Conservation (phyloP, 208 protist genomes). For the Trypanosoma boissoni region DNA sequence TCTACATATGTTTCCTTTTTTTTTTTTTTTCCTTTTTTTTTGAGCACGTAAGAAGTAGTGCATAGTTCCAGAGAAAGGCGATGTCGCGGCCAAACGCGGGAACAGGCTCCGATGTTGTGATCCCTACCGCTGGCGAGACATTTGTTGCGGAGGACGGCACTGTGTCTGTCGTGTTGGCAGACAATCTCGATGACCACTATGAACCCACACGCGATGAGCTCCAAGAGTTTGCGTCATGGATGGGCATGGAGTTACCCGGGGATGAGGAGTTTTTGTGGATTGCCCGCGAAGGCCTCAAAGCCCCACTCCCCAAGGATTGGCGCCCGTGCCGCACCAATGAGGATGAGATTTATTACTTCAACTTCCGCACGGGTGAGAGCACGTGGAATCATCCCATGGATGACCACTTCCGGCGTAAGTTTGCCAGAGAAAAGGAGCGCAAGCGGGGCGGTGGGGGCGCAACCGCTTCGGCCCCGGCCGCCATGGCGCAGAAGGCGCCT, state of each 20-base stretch:
- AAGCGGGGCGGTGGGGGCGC: constrained; percentile 16
- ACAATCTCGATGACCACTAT: constrained; percentile 82
- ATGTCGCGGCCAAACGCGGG: constrained; percentile 5
- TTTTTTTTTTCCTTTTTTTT: constrained; percentile 22
- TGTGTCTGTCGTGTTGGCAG: constrained; percentile 86
- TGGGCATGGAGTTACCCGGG: constrained; percentile 89
- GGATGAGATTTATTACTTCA: constrained; percentile 96
- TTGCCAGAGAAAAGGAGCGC: constrained; percentile 66
- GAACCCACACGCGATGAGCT: constrained; percentile 92
- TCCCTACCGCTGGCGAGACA: constrained; percentile 62
- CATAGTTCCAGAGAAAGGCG: neutral
- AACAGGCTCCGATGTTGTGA: constrained; percentile 24
- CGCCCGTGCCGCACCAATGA: constrained; percentile 90
- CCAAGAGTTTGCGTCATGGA: constrained; percentile 90
- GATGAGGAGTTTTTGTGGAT: constrained; percentile 92
- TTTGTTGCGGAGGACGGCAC: constrained; percentile 83
- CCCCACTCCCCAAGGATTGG: constrained; percentile 94
- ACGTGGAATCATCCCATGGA: constrained; percentile 96
- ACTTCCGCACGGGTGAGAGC: constrained; percentile 93
- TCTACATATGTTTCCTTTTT: constrained; percentile 13
- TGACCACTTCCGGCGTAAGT: constrained; percentile 77
- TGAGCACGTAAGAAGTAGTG: neutral
- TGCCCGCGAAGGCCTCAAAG: constrained; percentile 91
- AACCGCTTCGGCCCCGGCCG: neutral
- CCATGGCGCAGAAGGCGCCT: neutral